Evolutionary conservation across 192 early-diverging fungal species (phyloP).

Genomic region (Neocallimastix lanati): DNA sequence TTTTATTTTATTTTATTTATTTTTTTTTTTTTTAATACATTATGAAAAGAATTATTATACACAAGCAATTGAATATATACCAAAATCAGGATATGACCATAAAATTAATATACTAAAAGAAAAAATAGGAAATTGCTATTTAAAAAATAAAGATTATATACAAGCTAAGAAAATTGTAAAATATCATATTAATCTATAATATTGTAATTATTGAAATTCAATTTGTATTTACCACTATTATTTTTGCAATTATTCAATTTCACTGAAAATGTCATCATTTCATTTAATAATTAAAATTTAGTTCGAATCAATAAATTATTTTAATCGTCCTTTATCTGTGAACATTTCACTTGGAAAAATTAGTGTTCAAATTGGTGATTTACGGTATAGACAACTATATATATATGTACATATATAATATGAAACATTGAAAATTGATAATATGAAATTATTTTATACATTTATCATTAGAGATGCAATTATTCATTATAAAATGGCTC

Average conservation of each 20-base stretch:
- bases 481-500: neutral
- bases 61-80: neutral
- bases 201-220: too few species aligned
- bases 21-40: too few species aligned
- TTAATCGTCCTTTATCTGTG: neutral
- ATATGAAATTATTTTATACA: too few species aligned
- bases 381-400: neutral
- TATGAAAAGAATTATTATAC: neutral
- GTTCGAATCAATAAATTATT: neutral
- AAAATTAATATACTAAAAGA: neutral
- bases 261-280: too few species aligned
- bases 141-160: neutral
- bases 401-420: too few species aligned
- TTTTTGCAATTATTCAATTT: too few species aligned
- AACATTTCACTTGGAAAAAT: neutral
- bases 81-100: neutral
- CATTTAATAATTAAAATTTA: too few species aligned
- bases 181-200: too few species aligned
- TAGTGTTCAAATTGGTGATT: neutral
- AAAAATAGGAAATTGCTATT: neutral
- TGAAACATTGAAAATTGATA: too few species aligned
- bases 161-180: neutral
- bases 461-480: neutral
- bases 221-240: too few species aligned
- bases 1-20: too few species aligned